These are phyloP conservation scores for Phytophthora aleatoria DNA, from an alignment of 352 stramenopile species.

Conservation along the genomic window DNA sequence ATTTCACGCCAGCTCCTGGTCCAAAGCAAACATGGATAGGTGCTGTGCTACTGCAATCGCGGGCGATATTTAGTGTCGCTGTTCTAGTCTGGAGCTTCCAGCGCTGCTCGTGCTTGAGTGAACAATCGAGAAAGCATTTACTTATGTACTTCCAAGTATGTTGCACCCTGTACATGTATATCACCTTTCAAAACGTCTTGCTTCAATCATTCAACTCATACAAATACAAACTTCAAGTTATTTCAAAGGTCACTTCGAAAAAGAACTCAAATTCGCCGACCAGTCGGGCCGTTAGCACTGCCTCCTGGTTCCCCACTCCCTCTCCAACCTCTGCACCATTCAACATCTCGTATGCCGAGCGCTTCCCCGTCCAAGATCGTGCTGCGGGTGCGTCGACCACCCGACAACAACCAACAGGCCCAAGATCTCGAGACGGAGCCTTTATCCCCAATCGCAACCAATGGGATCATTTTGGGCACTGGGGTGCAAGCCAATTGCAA, in stretches of 20 bases:
- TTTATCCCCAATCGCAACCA: constrained; percentile 5
- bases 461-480: constrained; percentile 24
- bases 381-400: constrained; percentile 15
- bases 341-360: constrained; percentile 13
- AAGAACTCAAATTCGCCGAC: not conserved
- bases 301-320: not conserved
- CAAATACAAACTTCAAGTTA: constrained; percentile 1
- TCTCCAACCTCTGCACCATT: not conserved
- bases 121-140: too few species aligned
- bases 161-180: too few species aligned
- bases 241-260: not conserved
- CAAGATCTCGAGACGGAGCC: constrained; percentile 4
- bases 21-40: too few species aligned
- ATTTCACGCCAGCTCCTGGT: too few species aligned
- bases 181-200: not conserved
- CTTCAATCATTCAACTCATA: not conserved
- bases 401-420: constrained; percentile 24
- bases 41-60: too few species aligned
- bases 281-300: constrained; percentile 1
- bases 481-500: constrained; percentile 16
- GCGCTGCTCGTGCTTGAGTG: too few species aligned
- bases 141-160: too few species aligned
- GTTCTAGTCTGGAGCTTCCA: too few species aligned
- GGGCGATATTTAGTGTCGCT: too few species aligned
- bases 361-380: constrained; percentile 17